phyloP scores from a whole-genome alignment of 176 grass and related monocot genomes.

The Aegilops speltoides region DNA sequence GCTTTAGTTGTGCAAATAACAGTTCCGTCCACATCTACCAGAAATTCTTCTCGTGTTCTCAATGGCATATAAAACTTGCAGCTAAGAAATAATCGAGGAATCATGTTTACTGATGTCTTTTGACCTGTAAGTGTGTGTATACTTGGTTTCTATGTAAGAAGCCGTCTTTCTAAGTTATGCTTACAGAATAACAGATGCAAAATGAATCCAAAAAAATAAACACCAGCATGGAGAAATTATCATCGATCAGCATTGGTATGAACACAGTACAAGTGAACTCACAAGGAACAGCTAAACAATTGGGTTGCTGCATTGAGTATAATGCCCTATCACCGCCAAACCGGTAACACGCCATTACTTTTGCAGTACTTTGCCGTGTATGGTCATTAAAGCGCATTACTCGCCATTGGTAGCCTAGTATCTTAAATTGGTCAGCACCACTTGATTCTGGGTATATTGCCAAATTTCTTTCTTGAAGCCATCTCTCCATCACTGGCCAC shows the following conservation, averaged over 20 bases:
- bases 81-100: not conserved
- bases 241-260: not conserved
- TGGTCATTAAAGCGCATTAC: slow-evolving; percentile 83
- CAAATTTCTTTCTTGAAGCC: slow-evolving; percentile 71
- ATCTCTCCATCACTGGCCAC: slow-evolving; percentile 57
- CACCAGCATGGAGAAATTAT: not conserved
- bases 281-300: slow-evolving; percentile 91
- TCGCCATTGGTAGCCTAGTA: slow-evolving; percentile 92
- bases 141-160: not conserved
- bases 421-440: slow-evolving; percentile 50
- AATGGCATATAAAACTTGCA: slow-evolving; percentile 9
- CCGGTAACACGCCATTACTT: slow-evolving; percentile 77
- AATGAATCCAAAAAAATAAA: not conserved
- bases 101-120: slow-evolving; percentile 9
- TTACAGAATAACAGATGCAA: not conserved
- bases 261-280: slow-evolving; percentile 44
- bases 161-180: not conserved
- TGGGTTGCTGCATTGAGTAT: slow-evolving; percentile 84
- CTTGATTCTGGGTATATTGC: slow-evolving; percentile 46
- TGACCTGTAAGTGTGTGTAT: not conserved
- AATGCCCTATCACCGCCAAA: slow-evolving; percentile 41
- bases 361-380: slow-evolving; percentile 77
- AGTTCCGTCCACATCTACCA: slow-evolving; percentile 5
- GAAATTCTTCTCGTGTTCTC: not conserved
- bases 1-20: not conserved